Evolutionary conservation across 768 basidiomycete genomes (phyloP).

Genomic region (Xerocomellus intermedius): DNA sequence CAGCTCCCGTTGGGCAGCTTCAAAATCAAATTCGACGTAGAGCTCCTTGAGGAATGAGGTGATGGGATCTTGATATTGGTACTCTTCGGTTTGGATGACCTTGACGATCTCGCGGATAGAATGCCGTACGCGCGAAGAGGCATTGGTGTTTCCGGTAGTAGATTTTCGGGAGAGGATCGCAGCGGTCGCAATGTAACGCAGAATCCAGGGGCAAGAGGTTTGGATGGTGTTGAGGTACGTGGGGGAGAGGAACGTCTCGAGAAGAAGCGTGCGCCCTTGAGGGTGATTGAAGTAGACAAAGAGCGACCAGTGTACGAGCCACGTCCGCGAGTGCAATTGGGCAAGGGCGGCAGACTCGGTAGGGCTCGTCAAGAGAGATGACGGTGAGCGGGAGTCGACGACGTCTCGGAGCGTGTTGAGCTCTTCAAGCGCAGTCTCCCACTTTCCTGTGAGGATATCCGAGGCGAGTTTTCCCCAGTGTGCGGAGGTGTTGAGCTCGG

Average conservation of each 20-base stretch:
- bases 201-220: conserved; percentile 90
- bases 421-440: conserved; percentile 94
- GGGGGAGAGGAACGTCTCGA: conserved; percentile 95
- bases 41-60: conserved; percentile 92
- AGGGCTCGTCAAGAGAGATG: conserved; percentile 44
- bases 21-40: conserved; percentile 95
- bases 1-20: conserved; percentile 85
- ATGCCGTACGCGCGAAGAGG: conserved; percentile 76
- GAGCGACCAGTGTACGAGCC: conserved; percentile 97
- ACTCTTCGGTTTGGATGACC: conserved; percentile 92
- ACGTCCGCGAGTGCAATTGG: conserved; percentile 91
- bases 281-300: conserved; percentile 99
- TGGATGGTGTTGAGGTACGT: conserved; percentile 99
- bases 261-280: conserved; percentile 84
- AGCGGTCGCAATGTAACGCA: conserved; percentile 91
- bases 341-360: conserved; percentile 69
- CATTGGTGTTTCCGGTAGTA: conserved; percentile 42
- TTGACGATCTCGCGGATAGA: conserved; percentile 91
- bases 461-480: conserved; percentile 99
- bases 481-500: conserved; percentile 90
- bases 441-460: conserved; percentile 91
- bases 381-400: conserved; percentile 75
- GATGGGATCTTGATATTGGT: conserved; percentile 93
- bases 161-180: conserved; percentile 89
- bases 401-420: conserved; percentile 92